These are phyloP conservation scores for Capsella rubella DNA, from an alignment of 441 rosid species.

Conservation along the genomic window DNA sequence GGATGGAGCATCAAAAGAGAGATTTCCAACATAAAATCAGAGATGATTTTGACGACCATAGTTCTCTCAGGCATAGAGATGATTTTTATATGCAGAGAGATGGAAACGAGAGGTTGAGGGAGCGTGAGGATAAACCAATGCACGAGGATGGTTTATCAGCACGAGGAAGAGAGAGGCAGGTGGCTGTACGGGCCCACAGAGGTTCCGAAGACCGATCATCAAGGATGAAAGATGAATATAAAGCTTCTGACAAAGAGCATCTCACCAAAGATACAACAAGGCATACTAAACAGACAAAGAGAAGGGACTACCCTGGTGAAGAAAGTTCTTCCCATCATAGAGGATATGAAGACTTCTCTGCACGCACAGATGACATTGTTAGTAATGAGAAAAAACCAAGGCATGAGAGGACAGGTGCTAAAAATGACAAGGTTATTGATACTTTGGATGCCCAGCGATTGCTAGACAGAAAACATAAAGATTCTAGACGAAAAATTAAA, in stretches of 20 bases:
- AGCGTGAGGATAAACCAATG: conserved; percentile 70
- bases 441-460: conserved; percentile 65
- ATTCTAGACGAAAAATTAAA: conserved; percentile 66
- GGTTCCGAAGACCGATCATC: conserved; percentile 76
- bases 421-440: conserved; percentile 60
- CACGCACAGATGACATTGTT: conserved; percentile 56
- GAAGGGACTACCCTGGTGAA: conserved; percentile 75
- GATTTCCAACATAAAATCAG: conserved; percentile 81
- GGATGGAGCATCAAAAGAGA: conserved; percentile 74
- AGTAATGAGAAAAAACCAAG: conserved; percentile 75
- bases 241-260: conserved; percentile 72
- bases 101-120: conserved; percentile 76
- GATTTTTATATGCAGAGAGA: conserved; percentile 77
- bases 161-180: conserved; percentile 77
- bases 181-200: conserved; percentile 62
- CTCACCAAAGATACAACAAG: conserved; percentile 68
- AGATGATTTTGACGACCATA: conserved; percentile 74
- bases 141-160: conserved; percentile 67
- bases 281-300: conserved; percentile 71
- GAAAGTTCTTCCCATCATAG: conserved; percentile 64
- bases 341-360: conserved; percentile 68
- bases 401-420: conserved; percentile 73
- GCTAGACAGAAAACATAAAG: conserved; percentile 77
- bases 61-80: conserved; percentile 80
- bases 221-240: conserved; percentile 70